These are phyloP conservation scores for Lachancea lanzarotensis DNA, from an alignment of 805 yeast species.

Conservation along the genomic window DNA sequence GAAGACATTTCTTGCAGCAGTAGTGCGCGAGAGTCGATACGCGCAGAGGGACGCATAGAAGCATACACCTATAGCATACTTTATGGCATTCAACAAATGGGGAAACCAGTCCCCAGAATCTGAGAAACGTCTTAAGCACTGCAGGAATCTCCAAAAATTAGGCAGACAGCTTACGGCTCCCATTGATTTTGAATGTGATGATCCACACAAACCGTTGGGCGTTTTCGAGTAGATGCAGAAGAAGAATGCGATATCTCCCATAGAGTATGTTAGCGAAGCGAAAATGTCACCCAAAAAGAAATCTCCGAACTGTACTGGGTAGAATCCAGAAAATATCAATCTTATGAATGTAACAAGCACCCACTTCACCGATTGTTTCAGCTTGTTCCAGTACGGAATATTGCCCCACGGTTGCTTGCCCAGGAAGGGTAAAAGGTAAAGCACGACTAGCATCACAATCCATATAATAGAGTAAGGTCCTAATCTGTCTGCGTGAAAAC, in stretches of 20 bases:
- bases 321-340: slow-evolving; percentile 71
- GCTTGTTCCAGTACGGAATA: slow-evolving; percentile 30
- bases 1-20: slow-evolving; percentile 46
- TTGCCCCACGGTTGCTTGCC: slow-evolving; percentile 35
- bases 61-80: slow-evolving; percentile 59
- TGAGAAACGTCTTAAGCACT: slow-evolving; percentile 82
- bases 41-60: slow-evolving; percentile 71
- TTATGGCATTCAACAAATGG: slow-evolving; percentile 81
- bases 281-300: slow-evolving; percentile 89
- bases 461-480: slow-evolving; percentile 79
- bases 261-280: slow-evolving; percentile 80
- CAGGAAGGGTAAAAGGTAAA: slow-evolving; percentile 54
- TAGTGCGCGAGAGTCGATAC: slow-evolving; percentile 46
- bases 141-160: slow-evolving; percentile 82
- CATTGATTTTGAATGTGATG: slow-evolving; percentile 64
- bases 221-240: slow-evolving; percentile 68
- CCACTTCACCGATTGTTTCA: slow-evolving; percentile 69
- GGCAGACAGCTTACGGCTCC: slow-evolving; percentile 86
- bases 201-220: slow-evolving; percentile 57
- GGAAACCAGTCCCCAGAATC: slow-evolving; percentile 97
- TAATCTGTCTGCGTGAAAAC: slow-evolving; percentile 62
- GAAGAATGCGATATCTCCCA: slow-evolving; percentile 79
- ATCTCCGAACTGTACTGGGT: slow-evolving; percentile 92
- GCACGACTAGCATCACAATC: slow-evolving; percentile 34
- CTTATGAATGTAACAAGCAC: slow-evolving; percentile 64